Evolutionary conservation across 2,329 filamentous ascomycete genomes (phyloP).

Genomic region (Fusarium zealandicum): DNA sequence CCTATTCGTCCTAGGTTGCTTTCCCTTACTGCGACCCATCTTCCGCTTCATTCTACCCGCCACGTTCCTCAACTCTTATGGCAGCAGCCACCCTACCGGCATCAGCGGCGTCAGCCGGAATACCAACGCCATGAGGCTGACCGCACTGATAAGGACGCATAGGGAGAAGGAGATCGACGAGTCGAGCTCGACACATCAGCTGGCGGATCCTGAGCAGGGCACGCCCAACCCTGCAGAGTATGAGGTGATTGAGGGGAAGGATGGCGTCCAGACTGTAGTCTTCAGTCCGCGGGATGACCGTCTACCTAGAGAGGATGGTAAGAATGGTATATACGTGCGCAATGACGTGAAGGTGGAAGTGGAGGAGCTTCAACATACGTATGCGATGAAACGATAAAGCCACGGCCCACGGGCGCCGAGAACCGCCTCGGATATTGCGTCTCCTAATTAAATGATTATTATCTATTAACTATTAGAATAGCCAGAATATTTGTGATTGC

Average conservation of each 20-base stretch:
- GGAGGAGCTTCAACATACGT: constrained; percentile 8
- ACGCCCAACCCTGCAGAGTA: constrained; percentile 13
- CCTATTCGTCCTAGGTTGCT: constrained; percentile 19
- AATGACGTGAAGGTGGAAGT: constrained; percentile 32
- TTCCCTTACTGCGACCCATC: constrained; percentile 35
- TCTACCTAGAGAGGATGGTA: constrained; percentile 13
- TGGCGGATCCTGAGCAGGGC: constrained; percentile 29
- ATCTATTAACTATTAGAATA: background rate
- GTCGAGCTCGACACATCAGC: constrained; percentile 34
- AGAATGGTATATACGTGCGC: constrained; percentile 23
- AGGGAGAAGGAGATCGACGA: constrained; percentile 34
- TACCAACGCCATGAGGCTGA: constrained; percentile 23
- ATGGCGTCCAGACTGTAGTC: constrained; percentile 21
- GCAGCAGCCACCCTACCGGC: constrained; percentile 27
- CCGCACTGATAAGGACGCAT: constrained; percentile 29
- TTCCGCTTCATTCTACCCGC: constrained; percentile 34
- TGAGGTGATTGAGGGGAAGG: constrained; percentile 13
- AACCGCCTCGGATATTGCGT: background rate
- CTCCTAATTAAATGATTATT: background rate
- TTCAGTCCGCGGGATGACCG: constrained; percentile 15
- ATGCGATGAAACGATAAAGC: constrained; percentile 21
- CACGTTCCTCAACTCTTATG: constrained; percentile 32
- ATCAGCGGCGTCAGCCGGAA: constrained; percentile 22
- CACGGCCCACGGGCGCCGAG: background rate
- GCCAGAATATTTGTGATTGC: no score